Base-by-base conservation (phyloP, 73 alveolate genomes). In the Paramecium sexaurelia region DNA sequence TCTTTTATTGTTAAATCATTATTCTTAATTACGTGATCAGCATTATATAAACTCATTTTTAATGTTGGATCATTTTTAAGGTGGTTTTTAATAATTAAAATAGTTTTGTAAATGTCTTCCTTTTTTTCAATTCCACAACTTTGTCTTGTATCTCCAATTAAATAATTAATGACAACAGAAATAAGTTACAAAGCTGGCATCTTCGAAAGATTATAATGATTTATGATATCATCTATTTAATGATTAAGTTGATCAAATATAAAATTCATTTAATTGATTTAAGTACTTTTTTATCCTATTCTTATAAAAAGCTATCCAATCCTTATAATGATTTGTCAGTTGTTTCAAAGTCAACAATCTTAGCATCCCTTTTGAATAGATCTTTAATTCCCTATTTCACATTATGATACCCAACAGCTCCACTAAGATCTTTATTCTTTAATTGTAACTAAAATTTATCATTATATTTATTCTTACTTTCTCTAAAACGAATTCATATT, bases 21-120 rank as follows among this genome's bases (percentile, higher is more conserved):
- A 11, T 61, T 32, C 0, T 24, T 61, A 61, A 61, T 24, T 61
- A 13, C 7, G 0, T 32, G 39, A 26, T 61, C 83, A 61, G 51
- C 20, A 26, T 61, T 61, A 8, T 61, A 61, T 61, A 61, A 61
- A 61, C 5, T 61, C 83, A 61, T 61, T 61, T 32, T 61, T 15
- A 61, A 32, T 1, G 83, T 61, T 61, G 83, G 83, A 61, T 61
- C 83, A 29, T 61, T 61, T 61, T 61, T 61, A 11, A 61, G 83
- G 43, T 61, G 83, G n/a, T 61, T 61, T 61, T 61, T 61, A 9
- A 61, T 61, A 32, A 61, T 61, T 61, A 29, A 32, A 1, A 61
- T 61, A 10, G 43, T 29, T 61, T 61, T 61, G 17, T 61, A 61
- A 61, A 61, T 61, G 47, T 61, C 83, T 32, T 61, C 83, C 22